Conservation (phyloP, 164 flowering plant genomes). For the Chimonanthus salicifolius region DNA sequence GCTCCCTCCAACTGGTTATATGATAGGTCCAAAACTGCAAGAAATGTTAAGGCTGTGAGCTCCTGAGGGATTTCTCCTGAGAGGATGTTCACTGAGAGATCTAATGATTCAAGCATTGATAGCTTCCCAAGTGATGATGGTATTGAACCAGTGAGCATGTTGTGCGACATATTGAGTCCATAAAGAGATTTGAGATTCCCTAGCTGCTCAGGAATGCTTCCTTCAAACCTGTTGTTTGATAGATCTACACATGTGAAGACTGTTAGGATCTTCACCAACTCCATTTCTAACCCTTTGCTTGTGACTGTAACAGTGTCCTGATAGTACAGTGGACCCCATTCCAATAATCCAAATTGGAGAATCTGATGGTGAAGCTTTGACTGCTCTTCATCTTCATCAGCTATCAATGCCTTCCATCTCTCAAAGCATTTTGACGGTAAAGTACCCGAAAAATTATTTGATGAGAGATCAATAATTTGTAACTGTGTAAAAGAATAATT, state of each 20-base stretch:
- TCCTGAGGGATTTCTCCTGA: slow-evolving; percentile 12
- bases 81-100: slow-evolving; percentile 12
- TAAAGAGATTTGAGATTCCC: slow-evolving; percentile 4
- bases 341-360: not conserved
- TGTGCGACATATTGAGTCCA: slow-evolving; percentile 3
- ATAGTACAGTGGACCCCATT: not conserved
- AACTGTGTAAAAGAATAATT: slow-evolving; percentile 23
- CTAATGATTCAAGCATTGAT: not conserved
- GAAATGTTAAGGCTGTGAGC: slow-evolving; percentile 10
- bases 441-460: slow-evolving; percentile 37
- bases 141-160: slow-evolving; percentile 9
- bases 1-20: slow-evolving; percentile 9
- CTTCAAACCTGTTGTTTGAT: slow-evolving; percentile 11
- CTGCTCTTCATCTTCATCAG: not conserved
- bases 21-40: slow-evolving; percentile 11
- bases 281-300: slow-evolving; percentile 3
- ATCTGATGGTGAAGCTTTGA: too few relatives aligned
- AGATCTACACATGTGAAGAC: slow-evolving; percentile 8
- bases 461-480: slow-evolving; percentile 50
- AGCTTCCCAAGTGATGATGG: slow-evolving; percentile 10
- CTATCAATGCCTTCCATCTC: slow-evolving; percentile 28
- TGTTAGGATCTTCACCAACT: slow-evolving; percentile 3
- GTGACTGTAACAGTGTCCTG: slow-evolving; percentile 3
- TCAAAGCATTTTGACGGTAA: slow-evolving; percentile 17
- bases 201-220: not conserved